Evolutionary conservation across 257 asterid genomes (phyloP), one percentile per base, ranked within the genome.

Genomic region (Verbascum thapsus): DNA sequence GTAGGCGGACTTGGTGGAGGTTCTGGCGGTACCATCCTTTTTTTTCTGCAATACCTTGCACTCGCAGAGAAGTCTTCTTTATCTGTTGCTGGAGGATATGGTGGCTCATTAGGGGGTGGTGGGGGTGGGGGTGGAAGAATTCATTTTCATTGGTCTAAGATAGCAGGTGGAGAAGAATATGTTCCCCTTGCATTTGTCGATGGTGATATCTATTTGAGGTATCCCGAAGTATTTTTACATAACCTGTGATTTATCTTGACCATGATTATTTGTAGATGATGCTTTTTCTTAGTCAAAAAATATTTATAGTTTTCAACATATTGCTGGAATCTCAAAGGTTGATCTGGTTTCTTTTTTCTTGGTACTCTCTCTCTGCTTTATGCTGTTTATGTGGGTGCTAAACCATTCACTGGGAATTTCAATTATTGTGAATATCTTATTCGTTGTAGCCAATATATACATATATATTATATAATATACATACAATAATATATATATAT

Each of bases 41-140:
- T 90, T 66, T 90, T 90, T 72, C 88, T 90, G 50, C 91, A 82
- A 70, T 34, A 75, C 17, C 80, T 88, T 69, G 68, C 81, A 51
- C 94, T 90, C 72, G 77, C 81, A 18, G 80, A 75, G 60, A 82
- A 85, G 82, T 90, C 95, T 63, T 68, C 86, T 67, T 74, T 90
- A 63, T 80, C 98, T 65, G 96, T 75, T 72, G 67, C 74, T 63
- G 98, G 98, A 79, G 98, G 98, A 64, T 79, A 53, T 70, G 98
- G 98, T 56, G 95, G 98, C 47, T 76, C 82, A 53, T 79, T 80
- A 50, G 98, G 98, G 2, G 98, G 98, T 7, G 98, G 98, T 10
- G 98, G 98, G 2, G 98, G 98, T 34, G 98, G 95, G 2, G 98
- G 98, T 70, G 98, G 98, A 67, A 84, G 98, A 88, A 79, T 90